Evolutionary conservation across 371 early-diverging fungal species (phyloP), one percentile per base, ranked within the genome.

Genomic region (Actinomortierella wolfii): DNA sequence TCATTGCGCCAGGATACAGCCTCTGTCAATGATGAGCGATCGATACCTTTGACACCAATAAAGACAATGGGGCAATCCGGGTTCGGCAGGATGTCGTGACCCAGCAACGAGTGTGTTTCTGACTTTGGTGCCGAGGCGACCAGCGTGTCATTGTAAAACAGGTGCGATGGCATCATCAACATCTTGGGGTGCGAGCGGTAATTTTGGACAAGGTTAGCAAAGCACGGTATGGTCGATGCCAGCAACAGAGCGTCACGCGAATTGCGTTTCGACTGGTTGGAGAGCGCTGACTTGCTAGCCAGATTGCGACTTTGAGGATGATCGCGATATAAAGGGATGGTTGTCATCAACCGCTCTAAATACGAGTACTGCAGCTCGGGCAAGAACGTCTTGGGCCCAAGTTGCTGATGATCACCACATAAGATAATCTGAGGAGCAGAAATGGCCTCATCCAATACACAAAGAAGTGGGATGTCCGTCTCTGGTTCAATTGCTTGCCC

Each of bases 401-500:
- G 59, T 28, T 70, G 71, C 23, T 70, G 61, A 41, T 70, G 71
- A 40, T 70, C 71, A 42, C 71, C 71, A 41, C 71, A 70, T 21
- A 70, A 61, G 7, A 70, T 61, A 51, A 70, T 54, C 44, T 65
- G 71, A 3, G 71, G 65, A 17, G 71, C 55, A 2, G 43, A 44
- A 43, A 64, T 61, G 5, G 55, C 49, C 42, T 70, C 71, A 11
- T 64, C 65, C 20, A 70, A 18, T 3, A 70, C 34, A 44, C 78
- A 78, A 7, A 80, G 69, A 48, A 83, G 51, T 1, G 82, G 78
- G 23, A 81, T 69, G 34, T 67, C 53, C 5, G 74, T 70, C 44
- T 83, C 82, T 0, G 81, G 74, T 56, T 84, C 85, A 40, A 76
- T 58, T 2, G 81, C 81, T 42, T 84, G 85, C 1, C 78, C 85